A percentile compares a stretch with the other conserved stretches of the same genome.
phyloP scores from a whole-genome alignment of 2,329 filamentous ascomycete genomes.

The Diaporthe australafricana region DNA sequence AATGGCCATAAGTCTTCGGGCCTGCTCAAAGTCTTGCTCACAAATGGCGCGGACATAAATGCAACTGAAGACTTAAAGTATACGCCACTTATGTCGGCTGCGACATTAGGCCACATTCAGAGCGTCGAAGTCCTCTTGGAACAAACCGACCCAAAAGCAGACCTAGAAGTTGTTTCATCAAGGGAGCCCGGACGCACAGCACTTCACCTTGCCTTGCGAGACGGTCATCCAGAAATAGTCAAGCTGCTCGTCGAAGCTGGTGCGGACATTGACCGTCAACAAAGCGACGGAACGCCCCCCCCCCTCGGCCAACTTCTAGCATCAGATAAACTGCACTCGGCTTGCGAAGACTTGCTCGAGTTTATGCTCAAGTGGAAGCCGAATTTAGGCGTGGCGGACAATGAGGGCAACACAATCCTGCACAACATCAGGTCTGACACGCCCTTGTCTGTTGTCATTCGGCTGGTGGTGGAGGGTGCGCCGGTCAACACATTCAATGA shows the following conservation, averaged over 20 bases:
- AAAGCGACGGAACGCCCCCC: background rate
- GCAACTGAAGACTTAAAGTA: background rate
- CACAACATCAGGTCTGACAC: background rate
- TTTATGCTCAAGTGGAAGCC: background rate
- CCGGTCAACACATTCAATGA: background rate
- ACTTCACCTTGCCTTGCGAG: background rate
- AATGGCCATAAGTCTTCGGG: no score
- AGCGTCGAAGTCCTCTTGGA: background rate
- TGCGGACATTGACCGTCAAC: background rate
- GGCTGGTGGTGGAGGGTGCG: background rate
- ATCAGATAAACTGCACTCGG: no score
- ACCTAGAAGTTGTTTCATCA: background rate
- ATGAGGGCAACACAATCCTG: background rate
- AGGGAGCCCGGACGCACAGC: rapidly evolving
- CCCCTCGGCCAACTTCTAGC: background rate
- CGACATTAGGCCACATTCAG: background rate
- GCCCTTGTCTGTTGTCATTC: background rate
- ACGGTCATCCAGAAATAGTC: rapidly evolving
- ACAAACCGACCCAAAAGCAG: background rate
- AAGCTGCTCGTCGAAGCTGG: background rate
- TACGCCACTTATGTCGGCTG: background rate
- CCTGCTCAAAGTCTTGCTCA: no score
- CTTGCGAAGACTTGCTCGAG: background rate
- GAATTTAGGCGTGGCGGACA: background rate
- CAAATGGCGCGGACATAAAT: background rate